A percentile compares a stretch with the other conserved stretches of the same genome.
These are phyloP conservation scores for Gossypium longicalyx DNA, from an alignment of 345 rosid species.

Conservation along the genomic window DNA sequence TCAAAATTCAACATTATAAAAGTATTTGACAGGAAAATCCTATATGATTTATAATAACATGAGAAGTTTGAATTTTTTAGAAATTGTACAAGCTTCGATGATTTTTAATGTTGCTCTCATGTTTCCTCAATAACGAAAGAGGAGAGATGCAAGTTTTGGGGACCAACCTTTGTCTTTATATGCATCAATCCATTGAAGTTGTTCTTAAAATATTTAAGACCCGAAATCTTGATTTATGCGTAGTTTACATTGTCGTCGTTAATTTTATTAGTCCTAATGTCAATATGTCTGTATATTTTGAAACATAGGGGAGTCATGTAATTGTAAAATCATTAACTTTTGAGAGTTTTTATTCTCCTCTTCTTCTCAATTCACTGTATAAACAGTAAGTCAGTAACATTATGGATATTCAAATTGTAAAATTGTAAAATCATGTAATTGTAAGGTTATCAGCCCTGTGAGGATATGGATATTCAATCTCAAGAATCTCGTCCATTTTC, in stretches of 20 bases:
- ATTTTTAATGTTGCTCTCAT: too few relatives aligned
- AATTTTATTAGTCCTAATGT: background rate
- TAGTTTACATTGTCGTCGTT: background rate
- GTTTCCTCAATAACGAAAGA: background rate
- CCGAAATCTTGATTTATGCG: background rate
- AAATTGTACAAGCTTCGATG: too few relatives aligned
- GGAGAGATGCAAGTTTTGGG: background rate
- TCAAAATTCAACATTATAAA: too few relatives aligned
- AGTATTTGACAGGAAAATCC: too few relatives aligned
- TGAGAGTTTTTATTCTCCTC: background rate
- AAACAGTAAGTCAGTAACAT: too few relatives aligned
- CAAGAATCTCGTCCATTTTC: slow-evolving; percentile 49
- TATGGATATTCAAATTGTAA: too few relatives aligned
- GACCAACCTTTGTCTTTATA: background rate
- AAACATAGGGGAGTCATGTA: slow-evolving; percentile 51
- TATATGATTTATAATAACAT: too few relatives aligned
- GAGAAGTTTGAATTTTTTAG: too few relatives aligned
- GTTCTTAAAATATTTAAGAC: background rate
- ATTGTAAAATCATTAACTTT: slow-evolving; percentile 24
- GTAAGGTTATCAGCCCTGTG: slow-evolving; percentile 49
- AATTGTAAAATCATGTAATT: too few relatives aligned
- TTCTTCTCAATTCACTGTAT: slow-evolving; percentile 39
- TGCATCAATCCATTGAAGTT: background rate
- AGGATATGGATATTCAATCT: slow-evolving; percentile 43
- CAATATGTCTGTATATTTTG: background rate